Percentiles rank a stretch among this genome's conserved stretches.
phyloP scores from a whole-genome alignment of 768 basidiomycete species.

The Clavaria fumosa region DNA sequence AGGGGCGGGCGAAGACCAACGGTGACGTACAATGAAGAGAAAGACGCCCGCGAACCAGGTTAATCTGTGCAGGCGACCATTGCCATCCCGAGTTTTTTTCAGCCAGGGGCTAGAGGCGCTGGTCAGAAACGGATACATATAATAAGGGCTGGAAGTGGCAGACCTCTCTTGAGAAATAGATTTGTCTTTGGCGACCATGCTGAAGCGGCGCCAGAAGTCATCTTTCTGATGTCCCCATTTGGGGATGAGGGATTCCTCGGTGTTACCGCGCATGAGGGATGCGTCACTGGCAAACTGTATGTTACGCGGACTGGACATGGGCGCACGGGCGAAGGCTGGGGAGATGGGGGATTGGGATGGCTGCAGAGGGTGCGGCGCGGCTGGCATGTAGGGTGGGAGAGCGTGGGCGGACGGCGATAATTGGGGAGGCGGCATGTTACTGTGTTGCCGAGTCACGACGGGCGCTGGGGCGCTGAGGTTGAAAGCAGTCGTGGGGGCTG shows the following conservation, averaged over 20 bases:
- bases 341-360: conserved; percentile 68
- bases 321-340: conserved; percentile 61
- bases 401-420: conserved; percentile 23
- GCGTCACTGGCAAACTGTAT: conserved; percentile 19
- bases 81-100: conserved; percentile 39
- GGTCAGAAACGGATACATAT: too few relatives aligned
- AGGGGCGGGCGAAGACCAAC: too few relatives aligned
- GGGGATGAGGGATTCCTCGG: conserved; percentile 53
- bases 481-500: conserved; percentile 51
- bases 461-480: conserved; percentile 37
- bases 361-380: conserved; percentile 55
- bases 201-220: conserved; percentile 79
- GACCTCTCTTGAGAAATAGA: too few relatives aligned
- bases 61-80: conserved; percentile 42
- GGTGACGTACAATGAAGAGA: conserved; percentile 33
- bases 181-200: conserved; percentile 65
- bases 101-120: conserved; percentile 46
- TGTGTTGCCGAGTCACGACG: conserved; percentile 22
- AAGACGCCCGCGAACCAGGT: conserved; percentile 55
- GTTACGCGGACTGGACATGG: conserved; percentile 19
- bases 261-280: conserved; percentile 51
- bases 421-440: conserved; percentile 9
- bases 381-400: too few relatives aligned
- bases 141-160: too few relatives aligned
- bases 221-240: conserved; percentile 60